These are phyloP conservation scores for Syzygium syzygioides DNA, from an alignment of 441 rosid genomes.

Conservation along the genomic window DNA sequence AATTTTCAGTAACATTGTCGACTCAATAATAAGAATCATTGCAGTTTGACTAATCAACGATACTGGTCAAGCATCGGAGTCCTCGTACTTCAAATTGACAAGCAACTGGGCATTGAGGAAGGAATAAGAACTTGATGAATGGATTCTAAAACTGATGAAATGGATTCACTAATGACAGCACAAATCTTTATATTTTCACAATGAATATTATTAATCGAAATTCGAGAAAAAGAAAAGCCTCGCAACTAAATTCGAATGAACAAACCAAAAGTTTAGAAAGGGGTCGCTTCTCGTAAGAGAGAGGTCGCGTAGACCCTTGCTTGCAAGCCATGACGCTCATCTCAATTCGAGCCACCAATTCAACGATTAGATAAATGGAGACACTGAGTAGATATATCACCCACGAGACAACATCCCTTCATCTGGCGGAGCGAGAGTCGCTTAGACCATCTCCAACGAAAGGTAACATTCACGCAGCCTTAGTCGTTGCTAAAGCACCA, in stretches of 20 bases:
- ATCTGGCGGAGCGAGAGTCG: too few species aligned
- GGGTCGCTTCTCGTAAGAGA: not conserved
- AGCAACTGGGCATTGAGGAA: not conserved
- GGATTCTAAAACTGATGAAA: not conserved
- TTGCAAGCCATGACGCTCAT: not conserved
- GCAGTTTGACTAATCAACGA: not conserved
- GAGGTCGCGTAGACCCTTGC: not conserved
- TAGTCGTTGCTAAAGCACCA: not conserved
- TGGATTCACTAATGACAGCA: not conserved
- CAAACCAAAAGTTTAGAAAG: not conserved
- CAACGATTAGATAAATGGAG: too few species aligned
- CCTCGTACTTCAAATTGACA: not conserved
- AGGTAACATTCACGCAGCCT: not conserved
- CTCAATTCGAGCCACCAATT: not conserved
- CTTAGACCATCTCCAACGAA: not conserved
- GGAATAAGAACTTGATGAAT: not conserved
- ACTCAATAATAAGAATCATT: not conserved
- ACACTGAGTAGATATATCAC: too few species aligned
- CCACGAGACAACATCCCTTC: not conserved
- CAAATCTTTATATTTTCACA: not conserved
- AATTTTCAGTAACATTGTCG: too few species aligned
- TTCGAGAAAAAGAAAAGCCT: not conserved
- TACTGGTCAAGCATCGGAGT: not conserved
- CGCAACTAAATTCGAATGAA: not conserved
- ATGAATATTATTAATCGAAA: not conserved